phyloP scores from a whole-genome alignment of 2,329 filamentous ascomycete species.

The Arthrocladium fulminans region DNA sequence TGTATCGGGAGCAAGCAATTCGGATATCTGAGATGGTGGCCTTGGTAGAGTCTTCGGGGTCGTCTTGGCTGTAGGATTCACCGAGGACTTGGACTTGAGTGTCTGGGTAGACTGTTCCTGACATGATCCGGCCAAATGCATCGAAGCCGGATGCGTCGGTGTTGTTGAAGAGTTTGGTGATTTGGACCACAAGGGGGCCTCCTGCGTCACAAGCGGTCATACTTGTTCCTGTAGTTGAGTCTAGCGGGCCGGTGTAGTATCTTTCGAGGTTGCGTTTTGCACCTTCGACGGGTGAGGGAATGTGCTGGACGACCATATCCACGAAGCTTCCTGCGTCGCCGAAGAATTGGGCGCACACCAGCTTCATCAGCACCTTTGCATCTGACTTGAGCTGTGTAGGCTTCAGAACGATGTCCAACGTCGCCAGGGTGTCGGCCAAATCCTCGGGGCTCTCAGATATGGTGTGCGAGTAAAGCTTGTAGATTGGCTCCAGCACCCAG shows the following conservation, averaged over 20 bases:
- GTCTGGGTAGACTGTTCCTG: constrained; percentile 75
- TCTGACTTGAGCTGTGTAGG: constrained; percentile 87
- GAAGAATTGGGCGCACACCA: constrained; percentile 94
- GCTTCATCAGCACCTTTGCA: constrained; percentile 75
- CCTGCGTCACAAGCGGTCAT: constrained; percentile 81
- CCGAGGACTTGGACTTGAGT: constrained; percentile 83
- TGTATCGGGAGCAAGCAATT: constrained; percentile 88
- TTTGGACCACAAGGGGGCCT: constrained; percentile 80
- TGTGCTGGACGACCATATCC: constrained; percentile 84
- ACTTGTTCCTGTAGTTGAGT: constrained; percentile 67
- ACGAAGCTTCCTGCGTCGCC: constrained; percentile 83
- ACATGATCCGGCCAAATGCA: constrained; percentile 84
- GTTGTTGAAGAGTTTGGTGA: constrained; percentile 89
- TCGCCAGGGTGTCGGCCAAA: constrained; percentile 66
- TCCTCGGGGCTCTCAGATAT: constrained; percentile 84
- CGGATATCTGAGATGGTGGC: constrained; percentile 79
- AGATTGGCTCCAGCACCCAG: constrained; percentile 92
- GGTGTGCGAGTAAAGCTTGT: constrained; percentile 93
- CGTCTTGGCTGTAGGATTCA: constrained; percentile 90
- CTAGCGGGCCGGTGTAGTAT: constrained; percentile 85
- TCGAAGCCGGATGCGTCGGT: constrained; percentile 85
- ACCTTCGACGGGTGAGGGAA: constrained; percentile 76
- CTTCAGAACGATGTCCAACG: constrained; percentile 76
- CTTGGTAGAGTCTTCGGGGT: constrained; percentile 92
- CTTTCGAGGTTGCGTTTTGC: constrained; percentile 67